These are phyloP conservation scores for Anisodus tanguticus DNA, from an alignment of 257 asterid species.

Conservation along the genomic window DNA sequence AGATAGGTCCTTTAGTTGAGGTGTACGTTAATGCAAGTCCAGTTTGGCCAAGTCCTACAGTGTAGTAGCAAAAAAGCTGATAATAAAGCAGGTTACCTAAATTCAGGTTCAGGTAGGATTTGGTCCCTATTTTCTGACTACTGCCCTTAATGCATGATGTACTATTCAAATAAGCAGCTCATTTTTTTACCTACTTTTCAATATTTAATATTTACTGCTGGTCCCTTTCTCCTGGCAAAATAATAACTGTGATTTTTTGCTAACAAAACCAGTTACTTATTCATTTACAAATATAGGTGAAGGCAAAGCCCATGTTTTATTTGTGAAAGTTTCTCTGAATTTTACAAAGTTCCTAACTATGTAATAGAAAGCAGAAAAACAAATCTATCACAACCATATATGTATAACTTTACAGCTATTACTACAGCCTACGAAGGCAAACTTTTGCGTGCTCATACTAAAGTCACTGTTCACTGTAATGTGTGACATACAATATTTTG, in stretches of 20 bases:
- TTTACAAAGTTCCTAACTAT: neutral
- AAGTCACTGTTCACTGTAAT: neutral
- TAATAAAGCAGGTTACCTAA: conserved; percentile 30
- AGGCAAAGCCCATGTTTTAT: neutral
- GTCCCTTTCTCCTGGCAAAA: neutral
- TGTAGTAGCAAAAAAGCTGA: neutral
- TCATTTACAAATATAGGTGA: neutral
- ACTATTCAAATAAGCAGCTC: neutral
- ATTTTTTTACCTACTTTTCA: neutral
- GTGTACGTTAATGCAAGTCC: conserved; percentile 30
- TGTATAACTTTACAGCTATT: conserved; percentile 22
- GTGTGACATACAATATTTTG: neutral
- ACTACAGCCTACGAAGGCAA: neutral
- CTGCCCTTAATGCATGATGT: conserved; percentile 18
- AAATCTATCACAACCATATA: neutral
- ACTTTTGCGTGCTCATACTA: conserved; percentile 18
- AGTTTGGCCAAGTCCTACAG: conserved; percentile 34
- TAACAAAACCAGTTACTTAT: neutral
- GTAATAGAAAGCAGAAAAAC: conserved; percentile 9
- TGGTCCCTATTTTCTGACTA: conserved; percentile 31
- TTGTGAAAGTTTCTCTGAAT: neutral
- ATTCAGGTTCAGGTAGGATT: conserved; percentile 34
- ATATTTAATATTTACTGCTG: neutral
- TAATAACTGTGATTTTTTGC: neutral
- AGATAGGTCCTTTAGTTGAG: neutral